Conservation (phyloP, 2,329 filamentous ascomycete genomes). For the Colletotrichum godetiae region DNA sequence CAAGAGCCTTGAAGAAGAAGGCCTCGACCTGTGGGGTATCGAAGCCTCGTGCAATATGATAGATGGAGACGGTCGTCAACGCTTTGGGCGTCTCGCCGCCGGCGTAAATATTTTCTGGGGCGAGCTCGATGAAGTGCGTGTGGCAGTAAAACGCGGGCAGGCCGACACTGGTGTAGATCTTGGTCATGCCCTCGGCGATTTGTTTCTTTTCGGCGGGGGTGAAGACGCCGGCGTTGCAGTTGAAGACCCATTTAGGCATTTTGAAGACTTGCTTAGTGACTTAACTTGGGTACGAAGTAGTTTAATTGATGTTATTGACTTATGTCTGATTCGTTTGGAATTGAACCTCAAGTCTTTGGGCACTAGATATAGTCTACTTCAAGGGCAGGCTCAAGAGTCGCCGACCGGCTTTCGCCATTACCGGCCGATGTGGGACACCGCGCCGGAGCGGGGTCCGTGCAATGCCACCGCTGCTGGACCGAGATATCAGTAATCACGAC, state of each 20-base stretch:
- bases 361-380: neutral
- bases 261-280: neutral
- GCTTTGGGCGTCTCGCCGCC: slow-evolving; percentile 48
- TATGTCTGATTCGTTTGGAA: too few relatives aligned
- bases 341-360: too few relatives aligned
- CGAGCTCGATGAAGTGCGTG: slow-evolving; percentile 38
- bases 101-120: slow-evolving; percentile 50
- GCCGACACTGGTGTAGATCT: slow-evolving; percentile 2
- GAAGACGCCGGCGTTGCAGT: slow-evolving; percentile 1
- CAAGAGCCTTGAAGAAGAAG: neutral
- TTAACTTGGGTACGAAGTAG: too few relatives aligned
- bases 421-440: too few relatives aligned
- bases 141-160: slow-evolving; percentile 17
- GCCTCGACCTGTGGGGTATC: slow-evolving; percentile 4
- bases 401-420: too few relatives aligned
- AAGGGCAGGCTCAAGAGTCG: neutral
- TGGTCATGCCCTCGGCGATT: slow-evolving; percentile 19
- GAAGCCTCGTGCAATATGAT: slow-evolving; percentile 16
- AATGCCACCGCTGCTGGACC: neutral
- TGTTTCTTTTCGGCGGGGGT: slow-evolving; percentile 7
- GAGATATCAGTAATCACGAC: neutral
- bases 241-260: slow-evolving; percentile 28
- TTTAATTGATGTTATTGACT: too few relatives aligned
- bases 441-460: neutral
- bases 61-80: slow-evolving; percentile 8